Percentiles rank a stretch among this genome's conserved stretches.
Conservation (phyloP, 2,329 filamentous ascomycete genomes). For the Botryotinia convoluta region DNA sequence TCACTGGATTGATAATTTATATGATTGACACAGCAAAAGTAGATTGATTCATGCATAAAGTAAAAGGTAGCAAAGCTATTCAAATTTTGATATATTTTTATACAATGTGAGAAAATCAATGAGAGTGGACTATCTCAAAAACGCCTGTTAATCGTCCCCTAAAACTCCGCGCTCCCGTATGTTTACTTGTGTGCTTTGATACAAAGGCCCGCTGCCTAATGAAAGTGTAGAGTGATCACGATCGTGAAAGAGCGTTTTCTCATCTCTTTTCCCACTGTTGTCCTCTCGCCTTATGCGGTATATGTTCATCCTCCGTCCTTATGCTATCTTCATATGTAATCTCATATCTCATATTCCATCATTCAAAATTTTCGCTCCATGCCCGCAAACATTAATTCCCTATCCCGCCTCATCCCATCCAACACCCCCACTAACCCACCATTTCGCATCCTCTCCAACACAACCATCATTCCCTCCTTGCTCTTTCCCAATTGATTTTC, state of each 20-base stretch:
- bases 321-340: conserved; percentile 4
- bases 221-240: conserved; percentile 15
- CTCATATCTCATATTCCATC: conserved; percentile 20
- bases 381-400: conserved; percentile 35
- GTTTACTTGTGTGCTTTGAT: conserved; percentile 23
- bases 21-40: not conserved
- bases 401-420: conserved; percentile 66
- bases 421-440: conserved; percentile 68
- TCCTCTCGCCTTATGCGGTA: not conserved
- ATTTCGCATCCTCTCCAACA: conserved; percentile 67
- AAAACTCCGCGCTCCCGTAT: conserved; percentile 35
- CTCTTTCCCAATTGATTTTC: conserved; percentile 77
- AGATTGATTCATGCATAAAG: not conserved
- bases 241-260: conserved; percentile 1
- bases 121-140: conserved; percentile 19
- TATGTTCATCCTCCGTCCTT: not conserved
- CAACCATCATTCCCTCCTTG: conserved; percentile 78
- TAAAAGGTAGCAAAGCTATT: not conserved
- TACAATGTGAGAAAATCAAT: conserved; percentile 19
- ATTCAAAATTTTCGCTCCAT: conserved; percentile 22
- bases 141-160: conserved; percentile 17
- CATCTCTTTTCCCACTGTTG: not conserved
- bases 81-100: conserved; percentile 5
- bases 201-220: conserved; percentile 26
- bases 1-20: not conserved